A percentile compares a stretch with the other conserved stretches of the same genome.
Conservation (phyloP, 2,329 filamentous ascomycete species). For the Alternaria arborescens region DNA sequence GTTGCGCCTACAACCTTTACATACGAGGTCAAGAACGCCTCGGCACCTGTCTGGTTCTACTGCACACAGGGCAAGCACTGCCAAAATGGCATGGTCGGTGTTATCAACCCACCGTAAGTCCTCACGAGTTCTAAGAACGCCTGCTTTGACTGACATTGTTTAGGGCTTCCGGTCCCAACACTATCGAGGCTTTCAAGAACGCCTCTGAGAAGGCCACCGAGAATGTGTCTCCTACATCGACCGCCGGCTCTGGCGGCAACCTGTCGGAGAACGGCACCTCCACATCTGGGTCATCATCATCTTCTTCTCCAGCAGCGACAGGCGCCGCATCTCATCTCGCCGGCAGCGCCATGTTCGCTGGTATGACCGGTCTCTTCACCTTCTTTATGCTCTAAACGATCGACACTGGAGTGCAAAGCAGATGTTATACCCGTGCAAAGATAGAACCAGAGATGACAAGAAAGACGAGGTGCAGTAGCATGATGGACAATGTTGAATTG, state of each 20-base stretch:
- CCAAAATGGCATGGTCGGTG: conserved; percentile 52
- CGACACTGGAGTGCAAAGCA: conserved; percentile 6
- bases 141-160: conserved; percentile 19
- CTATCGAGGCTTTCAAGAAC: conserved; percentile 36
- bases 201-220: conserved; percentile 28
- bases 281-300: conserved; percentile 17
- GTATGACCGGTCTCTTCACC: conserved; percentile 39
- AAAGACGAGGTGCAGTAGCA: conserved; percentile 3
- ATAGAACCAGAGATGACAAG: not conserved
- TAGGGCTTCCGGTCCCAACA: conserved; percentile 33
- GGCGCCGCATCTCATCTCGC: conserved; percentile 40
- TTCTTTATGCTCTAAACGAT: conserved; percentile 42
- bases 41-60: conserved; percentile 53
- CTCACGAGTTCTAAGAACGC: not conserved
- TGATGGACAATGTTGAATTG: conserved; percentile 6
- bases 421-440: conserved; percentile 24
- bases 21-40: conserved; percentile 47
- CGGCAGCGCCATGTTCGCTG: conserved; percentile 37
- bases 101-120: conserved; percentile 51
- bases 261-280: conserved; percentile 31
- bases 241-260: conserved; percentile 37
- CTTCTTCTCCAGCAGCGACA: conserved; percentile 24
- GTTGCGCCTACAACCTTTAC: conserved; percentile 42
- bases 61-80: conserved; percentile 52
- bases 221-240: conserved; percentile 38